These are phyloP conservation scores for Oryza rufipogon DNA, from an alignment of 176 grass and related monocot genomes.

Conservation along the genomic window DNA sequence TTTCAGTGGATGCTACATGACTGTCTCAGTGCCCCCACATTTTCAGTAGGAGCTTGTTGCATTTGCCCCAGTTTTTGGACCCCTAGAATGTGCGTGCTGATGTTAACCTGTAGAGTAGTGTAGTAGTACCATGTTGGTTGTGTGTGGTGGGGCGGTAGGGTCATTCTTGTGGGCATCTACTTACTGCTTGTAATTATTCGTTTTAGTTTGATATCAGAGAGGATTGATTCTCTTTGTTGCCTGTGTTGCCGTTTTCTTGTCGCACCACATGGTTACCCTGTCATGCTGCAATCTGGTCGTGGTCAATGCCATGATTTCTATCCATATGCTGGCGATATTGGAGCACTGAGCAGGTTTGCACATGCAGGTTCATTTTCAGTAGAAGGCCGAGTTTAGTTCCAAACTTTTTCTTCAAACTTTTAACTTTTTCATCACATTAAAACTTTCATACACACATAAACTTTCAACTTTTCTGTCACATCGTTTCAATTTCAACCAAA, in stretches of 20 bases:
- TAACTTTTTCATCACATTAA: too few relatives aligned
- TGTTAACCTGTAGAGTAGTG: constrained; percentile 46
- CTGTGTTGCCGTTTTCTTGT: constrained; percentile 32
- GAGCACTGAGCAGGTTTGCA: not conserved
- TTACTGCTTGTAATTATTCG: constrained; percentile 83
- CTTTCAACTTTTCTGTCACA: too few relatives aligned
- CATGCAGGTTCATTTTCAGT: not conserved
- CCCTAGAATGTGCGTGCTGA: constrained; percentile 52
- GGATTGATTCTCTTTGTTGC: constrained; percentile 29
- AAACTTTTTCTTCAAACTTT: too few relatives aligned
- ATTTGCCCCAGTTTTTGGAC: constrained; percentile 66
- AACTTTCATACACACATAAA: too few relatives aligned
- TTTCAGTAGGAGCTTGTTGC: constrained; percentile 44
- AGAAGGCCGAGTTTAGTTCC: not conserved
- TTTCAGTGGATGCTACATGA: constrained; percentile 41
- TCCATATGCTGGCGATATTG: not conserved
- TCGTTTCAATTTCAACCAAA: too few relatives aligned
- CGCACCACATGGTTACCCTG: not conserved
- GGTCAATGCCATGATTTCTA: not conserved
- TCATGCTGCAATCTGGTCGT: not conserved
- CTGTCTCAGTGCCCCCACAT: not conserved
- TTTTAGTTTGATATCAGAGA: constrained; percentile 50
- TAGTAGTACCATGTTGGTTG: constrained; percentile 22
- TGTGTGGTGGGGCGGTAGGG: constrained; percentile 23
- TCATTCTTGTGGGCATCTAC: constrained; percentile 65